Conservation (phyloP, 108 stramenopile species). For the Conticribra weissflogii region DNA sequence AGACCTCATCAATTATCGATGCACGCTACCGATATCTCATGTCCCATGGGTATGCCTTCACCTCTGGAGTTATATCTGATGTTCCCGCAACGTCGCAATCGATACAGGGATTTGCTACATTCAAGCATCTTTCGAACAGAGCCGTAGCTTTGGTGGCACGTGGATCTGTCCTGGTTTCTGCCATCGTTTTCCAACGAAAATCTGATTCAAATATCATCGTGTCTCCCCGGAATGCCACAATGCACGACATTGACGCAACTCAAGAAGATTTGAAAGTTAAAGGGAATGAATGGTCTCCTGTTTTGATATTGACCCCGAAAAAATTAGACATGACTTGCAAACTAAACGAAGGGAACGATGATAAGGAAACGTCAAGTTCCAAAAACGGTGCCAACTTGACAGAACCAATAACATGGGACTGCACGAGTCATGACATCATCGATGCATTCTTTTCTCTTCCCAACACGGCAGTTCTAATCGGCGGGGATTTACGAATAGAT, state of each 20-base stretch:
- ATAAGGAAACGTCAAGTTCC: not conserved
- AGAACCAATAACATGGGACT: conserved; percentile 51
- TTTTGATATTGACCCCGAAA: conserved; percentile 52
- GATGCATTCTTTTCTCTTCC: conserved; percentile 71
- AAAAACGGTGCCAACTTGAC: not conserved
- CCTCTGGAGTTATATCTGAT: conserved; percentile 55
- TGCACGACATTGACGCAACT: not conserved
- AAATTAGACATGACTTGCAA: conserved; percentile 56
- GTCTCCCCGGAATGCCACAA: not conserved
- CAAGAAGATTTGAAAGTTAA: not conserved
- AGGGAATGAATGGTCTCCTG: conserved; percentile 46
- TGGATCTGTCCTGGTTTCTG: conserved; percentile 51
- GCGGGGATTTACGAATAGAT: conserved; percentile 57
- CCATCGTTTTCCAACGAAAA: conserved; percentile 55
- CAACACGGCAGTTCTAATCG: conserved; percentile 57
- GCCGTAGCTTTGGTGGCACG: conserved; percentile 62
- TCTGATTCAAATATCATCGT: not conserved
- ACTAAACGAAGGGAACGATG: conserved; percentile 16
- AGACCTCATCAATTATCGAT: conserved; percentile 34
- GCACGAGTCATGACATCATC: conserved; percentile 49
- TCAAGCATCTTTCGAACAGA: conserved; percentile 45
- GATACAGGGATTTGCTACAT: conserved; percentile 50
- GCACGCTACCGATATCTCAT: conserved; percentile 41
- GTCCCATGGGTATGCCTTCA: conserved; percentile 62
- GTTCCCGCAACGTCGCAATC: conserved; percentile 67